phyloP scores from a whole-genome alignment of 2,329 filamentous ascomycete genomes.

The Fusarium sulawesiense region DNA sequence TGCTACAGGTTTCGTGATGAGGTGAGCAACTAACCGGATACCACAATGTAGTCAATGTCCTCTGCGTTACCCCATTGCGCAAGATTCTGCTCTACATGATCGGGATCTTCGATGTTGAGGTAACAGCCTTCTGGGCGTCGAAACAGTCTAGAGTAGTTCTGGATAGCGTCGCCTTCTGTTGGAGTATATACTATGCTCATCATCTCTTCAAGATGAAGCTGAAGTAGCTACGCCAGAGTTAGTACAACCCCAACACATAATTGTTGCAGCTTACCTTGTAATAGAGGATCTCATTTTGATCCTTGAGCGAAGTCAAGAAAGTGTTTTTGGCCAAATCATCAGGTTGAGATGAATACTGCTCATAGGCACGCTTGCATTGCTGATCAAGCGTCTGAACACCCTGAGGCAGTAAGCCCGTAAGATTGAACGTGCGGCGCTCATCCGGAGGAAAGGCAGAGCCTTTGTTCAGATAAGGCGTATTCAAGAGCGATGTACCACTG shows the following conservation, averaged over 20 bases:
- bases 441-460: conserved; percentile 79
- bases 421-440: conserved; percentile 76
- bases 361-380: conserved; percentile 80
- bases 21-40: conserved; percentile 69
- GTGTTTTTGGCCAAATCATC: conserved; percentile 85
- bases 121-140: conserved; percentile 84
- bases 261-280: conserved; percentile 66
- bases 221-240: conserved; percentile 67
- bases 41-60: conserved; percentile 89
- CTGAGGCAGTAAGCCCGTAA: conserved; percentile 78
- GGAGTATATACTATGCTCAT: conserved; percentile 92
- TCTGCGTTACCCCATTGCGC: conserved; percentile 75
- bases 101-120: conserved; percentile 76
- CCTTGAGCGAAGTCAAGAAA: conserved; percentile 85
- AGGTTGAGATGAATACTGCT: conserved; percentile 75
- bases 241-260: conserved; percentile 17
- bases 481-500: conserved; percentile 51
- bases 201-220: conserved; percentile 86
- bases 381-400: conserved; percentile 80
- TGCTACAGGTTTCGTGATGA: too few relatives aligned
- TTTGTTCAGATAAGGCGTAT: conserved; percentile 72
- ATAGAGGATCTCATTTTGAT: conserved; percentile 87
- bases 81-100: conserved; percentile 73
- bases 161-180: conserved; percentile 88
- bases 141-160: conserved; percentile 84